Percentiles rank a stretch among this genome's conserved stretches.
These are phyloP conservation scores for Leishmania aethiopica DNA, from an alignment of 208 protist genomes.

Conservation along the genomic window DNA sequence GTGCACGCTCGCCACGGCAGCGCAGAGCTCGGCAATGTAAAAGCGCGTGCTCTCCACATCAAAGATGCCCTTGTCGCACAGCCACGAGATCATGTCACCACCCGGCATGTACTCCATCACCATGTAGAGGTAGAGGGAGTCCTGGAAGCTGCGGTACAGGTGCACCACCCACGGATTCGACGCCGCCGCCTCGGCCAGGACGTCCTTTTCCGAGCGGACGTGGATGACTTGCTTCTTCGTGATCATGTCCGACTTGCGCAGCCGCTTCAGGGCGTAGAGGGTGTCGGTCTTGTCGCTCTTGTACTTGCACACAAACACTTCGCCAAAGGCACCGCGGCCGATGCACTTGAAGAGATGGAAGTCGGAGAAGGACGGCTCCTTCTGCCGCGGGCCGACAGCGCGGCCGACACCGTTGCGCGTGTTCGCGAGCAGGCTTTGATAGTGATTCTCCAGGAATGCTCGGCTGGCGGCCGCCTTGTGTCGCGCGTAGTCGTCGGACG, in stretches of 20 bases:
- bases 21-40: slow-evolving; percentile 93
- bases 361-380: slow-evolving; percentile 71
- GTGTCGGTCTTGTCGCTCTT: slow-evolving; percentile 63
- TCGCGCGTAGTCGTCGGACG: slow-evolving; percentile 72
- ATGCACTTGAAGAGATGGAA: slow-evolving; percentile 92
- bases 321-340: slow-evolving; percentile 90
- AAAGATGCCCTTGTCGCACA: slow-evolving; percentile 90
- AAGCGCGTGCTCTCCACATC: slow-evolving; percentile 86
- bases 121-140: slow-evolving; percentile 93
- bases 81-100: slow-evolving; percentile 94
- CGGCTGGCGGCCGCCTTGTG: slow-evolving; percentile 89
- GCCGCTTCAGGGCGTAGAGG: slow-evolving; percentile 90
- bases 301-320: slow-evolving; percentile 88
- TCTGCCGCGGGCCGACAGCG: slow-evolving; percentile 68
- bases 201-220: slow-evolving; percentile 90
- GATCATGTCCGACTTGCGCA: slow-evolving; percentile 94
- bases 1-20: slow-evolving; percentile 91
- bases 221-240: slow-evolving; percentile 88
- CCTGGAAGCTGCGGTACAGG: slow-evolving; percentile 93
- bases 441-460: slow-evolving; percentile 87
- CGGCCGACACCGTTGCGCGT: slow-evolving; percentile 53
- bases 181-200: slow-evolving; percentile 82
- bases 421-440: slow-evolving; percentile 70
- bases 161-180: slow-evolving; percentile 90
- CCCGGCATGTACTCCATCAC: slow-evolving; percentile 96